Evolutionary conservation across 257 asterid species (phyloP).

Genomic region (Forsythia viridissima): DNA sequence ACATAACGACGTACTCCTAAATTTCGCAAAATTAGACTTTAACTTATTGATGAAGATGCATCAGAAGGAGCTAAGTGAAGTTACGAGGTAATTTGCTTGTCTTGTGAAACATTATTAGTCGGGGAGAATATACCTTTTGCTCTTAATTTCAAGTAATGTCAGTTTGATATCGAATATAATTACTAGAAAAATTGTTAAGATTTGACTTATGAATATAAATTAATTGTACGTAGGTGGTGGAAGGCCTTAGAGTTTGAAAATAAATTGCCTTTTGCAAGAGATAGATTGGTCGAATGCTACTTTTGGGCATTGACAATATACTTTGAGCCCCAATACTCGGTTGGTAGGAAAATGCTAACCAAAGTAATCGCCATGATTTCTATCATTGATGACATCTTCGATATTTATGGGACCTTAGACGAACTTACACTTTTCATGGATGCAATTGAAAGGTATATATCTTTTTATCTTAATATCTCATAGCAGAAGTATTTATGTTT

Average conservation of each 20-base stretch:
- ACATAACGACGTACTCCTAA: neutral
- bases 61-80: neutral
- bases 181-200: too few relatives aligned
- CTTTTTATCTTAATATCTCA: too few relatives aligned
- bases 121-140: too few relatives aligned
- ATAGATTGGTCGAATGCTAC: slow-evolving; percentile 26
- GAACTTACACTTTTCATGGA: slow-evolving; percentile 14
- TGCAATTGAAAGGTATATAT: slow-evolving; percentile 1
- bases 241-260: slow-evolving; percentile 12
- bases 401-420: slow-evolving; percentile 15
- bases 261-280: slow-evolving; percentile 13
- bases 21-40: neutral
- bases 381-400: slow-evolving; percentile 22
- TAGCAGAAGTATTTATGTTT: too few relatives aligned
- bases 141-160: too few relatives aligned
- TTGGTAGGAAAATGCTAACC: slow-evolving; percentile 13
- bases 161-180: too few relatives aligned
- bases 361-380: slow-evolving; percentile 12
- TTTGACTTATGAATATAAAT: neutral
- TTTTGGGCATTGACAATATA: slow-evolving; percentile 15
- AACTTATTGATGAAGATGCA: neutral
- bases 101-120: neutral
- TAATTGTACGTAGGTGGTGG: slow-evolving; percentile 21
- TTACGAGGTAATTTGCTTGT: neutral
- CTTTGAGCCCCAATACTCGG: slow-evolving; percentile 12